Conservation (phyloP, 805 yeast genomes). For the Kazachstania bromeliacearum region DNA sequence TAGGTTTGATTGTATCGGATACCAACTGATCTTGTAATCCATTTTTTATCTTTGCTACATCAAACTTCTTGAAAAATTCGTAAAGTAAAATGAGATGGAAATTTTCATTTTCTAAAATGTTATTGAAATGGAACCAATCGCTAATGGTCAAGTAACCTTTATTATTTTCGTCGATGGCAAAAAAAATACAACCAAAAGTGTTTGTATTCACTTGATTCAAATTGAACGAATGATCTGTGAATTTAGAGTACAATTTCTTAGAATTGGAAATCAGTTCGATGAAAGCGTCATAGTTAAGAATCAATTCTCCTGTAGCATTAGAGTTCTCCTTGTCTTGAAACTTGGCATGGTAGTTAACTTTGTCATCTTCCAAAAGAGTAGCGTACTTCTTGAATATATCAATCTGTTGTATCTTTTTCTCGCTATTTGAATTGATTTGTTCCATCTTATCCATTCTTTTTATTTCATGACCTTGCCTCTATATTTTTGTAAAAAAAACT, state of each 20-base stretch:
- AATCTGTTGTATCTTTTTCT: slow-evolving; percentile 32
- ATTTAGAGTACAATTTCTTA: slow-evolving; percentile 20
- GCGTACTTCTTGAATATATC: slow-evolving; percentile 39
- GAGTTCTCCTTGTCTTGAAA: background rate
- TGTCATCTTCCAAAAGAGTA: slow-evolving; percentile 6
- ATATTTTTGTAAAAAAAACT: too few species aligned
- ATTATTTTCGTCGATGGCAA: slow-evolving; percentile 64
- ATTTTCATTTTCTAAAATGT: slow-evolving; percentile 38
- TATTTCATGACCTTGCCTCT: too few species aligned
- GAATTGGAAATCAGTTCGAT: slow-evolving; percentile 30
- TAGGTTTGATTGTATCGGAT: slow-evolving; percentile 18
- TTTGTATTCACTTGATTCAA: slow-evolving; percentile 45
- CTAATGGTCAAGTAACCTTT: slow-evolving; percentile 57
- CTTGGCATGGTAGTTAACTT: background rate
- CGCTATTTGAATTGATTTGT: slow-evolving; percentile 30
- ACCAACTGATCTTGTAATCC: slow-evolving; percentile 1
- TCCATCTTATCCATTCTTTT: slow-evolving; percentile 25
- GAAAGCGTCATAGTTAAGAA: slow-evolving; percentile 31
- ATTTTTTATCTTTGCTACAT: slow-evolving; percentile 20
- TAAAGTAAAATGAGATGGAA: slow-evolving; percentile 44
- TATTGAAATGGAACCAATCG: slow-evolving; percentile 71
- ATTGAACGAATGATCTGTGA: slow-evolving; percentile 33
- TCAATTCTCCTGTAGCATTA: slow-evolving; percentile 16
- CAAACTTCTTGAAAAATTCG: slow-evolving; percentile 44
- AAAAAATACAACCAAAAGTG: slow-evolving; percentile 63